A percentile compares a stretch with the other conserved stretches of the same genome.
phyloP scores from a whole-genome alignment of 352 stramenopile genomes.

The Pythium aquatile region DNA sequence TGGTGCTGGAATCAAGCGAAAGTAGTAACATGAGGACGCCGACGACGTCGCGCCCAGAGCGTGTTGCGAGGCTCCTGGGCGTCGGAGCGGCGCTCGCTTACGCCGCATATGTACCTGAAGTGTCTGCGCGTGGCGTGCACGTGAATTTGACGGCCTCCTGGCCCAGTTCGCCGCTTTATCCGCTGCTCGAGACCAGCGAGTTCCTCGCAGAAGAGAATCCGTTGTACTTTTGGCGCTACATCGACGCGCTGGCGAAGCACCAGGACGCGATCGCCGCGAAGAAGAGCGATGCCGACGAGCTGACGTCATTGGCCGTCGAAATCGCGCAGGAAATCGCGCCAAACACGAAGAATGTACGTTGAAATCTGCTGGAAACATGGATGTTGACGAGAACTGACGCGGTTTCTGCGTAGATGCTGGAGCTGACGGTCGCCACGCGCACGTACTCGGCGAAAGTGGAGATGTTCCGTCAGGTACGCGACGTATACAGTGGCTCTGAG shows the following conservation, averaged over 20 bases:
- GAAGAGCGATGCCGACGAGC: conserved; percentile 42
- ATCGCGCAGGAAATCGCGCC: conserved; percentile 60
- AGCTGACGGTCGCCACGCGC: conserved; percentile 73
- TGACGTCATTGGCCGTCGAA: conserved; percentile 48
- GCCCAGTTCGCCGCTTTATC: conserved; percentile 33
- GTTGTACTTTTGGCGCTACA: conserved; percentile 73
- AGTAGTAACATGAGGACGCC: background rate
- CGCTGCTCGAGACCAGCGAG: conserved; percentile 50
- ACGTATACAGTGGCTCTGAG: background rate
- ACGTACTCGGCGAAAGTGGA: conserved; percentile 82
- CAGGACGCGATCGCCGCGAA: conserved; percentile 36
- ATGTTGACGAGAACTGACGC: background rate
- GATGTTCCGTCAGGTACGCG: conserved; percentile 67
- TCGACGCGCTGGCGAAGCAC: conserved; percentile 44
- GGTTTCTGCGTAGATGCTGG: conserved; percentile 52
- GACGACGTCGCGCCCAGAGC: background rate
- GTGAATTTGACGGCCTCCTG: conserved; percentile 38
- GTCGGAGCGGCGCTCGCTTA: conserved; percentile 3
- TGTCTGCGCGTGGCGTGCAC: conserved; percentile 23
- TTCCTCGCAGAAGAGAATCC: conserved; percentile 81
- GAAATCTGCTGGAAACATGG: background rate
- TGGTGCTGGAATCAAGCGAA: background rate
- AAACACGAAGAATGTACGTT: conserved; percentile 55
- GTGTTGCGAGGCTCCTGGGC: conserved; percentile 7
- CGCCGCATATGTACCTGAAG: conserved; percentile 11